These are phyloP conservation scores for Euphorbia pulcherrima DNA, from an alignment of 345 rosid genomes.

Conservation along the genomic window DNA sequence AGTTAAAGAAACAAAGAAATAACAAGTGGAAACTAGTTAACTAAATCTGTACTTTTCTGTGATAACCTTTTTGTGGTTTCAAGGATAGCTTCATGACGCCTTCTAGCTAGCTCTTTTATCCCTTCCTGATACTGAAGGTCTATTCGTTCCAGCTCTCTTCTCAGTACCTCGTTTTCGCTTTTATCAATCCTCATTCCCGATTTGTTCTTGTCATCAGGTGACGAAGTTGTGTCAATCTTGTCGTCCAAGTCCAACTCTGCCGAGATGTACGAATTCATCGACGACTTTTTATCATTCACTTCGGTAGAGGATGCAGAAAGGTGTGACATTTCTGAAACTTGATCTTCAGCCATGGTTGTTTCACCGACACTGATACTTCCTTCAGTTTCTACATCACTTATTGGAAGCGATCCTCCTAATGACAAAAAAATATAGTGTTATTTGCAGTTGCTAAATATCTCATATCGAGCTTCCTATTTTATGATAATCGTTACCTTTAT, in stretches of 20 bases:
- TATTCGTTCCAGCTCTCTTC: slow-evolving; percentile 15
- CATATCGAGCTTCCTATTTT: slow-evolving; percentile 22
- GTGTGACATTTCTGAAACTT: slow-evolving; percentile 37
- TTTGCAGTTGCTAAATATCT: slow-evolving; percentile 23
- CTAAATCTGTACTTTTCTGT: slow-evolving; percentile 29
- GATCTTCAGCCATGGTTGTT: slow-evolving; percentile 26
- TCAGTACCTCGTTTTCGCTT: neutral
- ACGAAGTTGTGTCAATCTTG: slow-evolving; percentile 10
- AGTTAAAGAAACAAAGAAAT: too few relatives aligned
- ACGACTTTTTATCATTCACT: slow-evolving; percentile 27
- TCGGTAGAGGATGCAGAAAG: slow-evolving; percentile 43
- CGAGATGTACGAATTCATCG: slow-evolving; percentile 28
- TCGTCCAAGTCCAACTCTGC: slow-evolving; percentile 26
- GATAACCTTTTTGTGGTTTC: slow-evolving; percentile 43
- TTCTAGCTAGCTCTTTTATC: slow-evolving; percentile 7
- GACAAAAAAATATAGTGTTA: slow-evolving; percentile 8
- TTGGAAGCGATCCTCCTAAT: slow-evolving; percentile 17
- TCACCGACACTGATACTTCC: slow-evolving; percentile 18
- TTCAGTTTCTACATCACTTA: neutral
- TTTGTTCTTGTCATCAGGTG: slow-evolving; percentile 8
- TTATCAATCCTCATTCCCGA: neutral
- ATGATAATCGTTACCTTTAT: slow-evolving; percentile 11
- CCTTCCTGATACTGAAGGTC: slow-evolving; percentile 14
- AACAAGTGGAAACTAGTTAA: slow-evolving; percentile 20
- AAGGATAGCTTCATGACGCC: slow-evolving; percentile 15